Base-by-base conservation (phyloP, 768 basidiomycete genomes). In the Hypholoma fasciculare region DNA sequence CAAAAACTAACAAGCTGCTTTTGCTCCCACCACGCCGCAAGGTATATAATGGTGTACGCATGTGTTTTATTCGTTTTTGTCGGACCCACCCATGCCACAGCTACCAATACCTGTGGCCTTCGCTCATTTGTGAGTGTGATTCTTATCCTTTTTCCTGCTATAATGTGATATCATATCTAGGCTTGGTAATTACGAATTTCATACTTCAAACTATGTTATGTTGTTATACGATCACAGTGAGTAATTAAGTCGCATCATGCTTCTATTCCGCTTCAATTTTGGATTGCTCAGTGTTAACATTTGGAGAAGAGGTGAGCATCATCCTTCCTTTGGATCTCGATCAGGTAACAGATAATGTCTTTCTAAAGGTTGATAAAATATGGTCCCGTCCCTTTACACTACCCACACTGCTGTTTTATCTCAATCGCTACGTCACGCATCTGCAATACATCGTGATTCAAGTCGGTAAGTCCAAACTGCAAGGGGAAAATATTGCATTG, bases 381-480 rank as follows among this genome's bases (percentile, higher is more conserved):
- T 67, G 66, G 66, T 59, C 54, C 14, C 60, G 59, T 19, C 62
- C 60, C 14, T 65, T 67, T 37, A 63, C 62, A 13, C 57, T 63
- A 53, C 58, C 66, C 8, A 62, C 58, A 12, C 48, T 67, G 8
- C 40, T 67, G 4, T 67, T 65, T 44, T 62, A 60, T 57, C 48
- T 65, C 51, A 67, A 67, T 47, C 64, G 66, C 7, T 67, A 67
- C 56, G 57, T 67, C 27, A 67, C 66, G 13, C 64, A 62, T 56
- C 54, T 63, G 11, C 66, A 67, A 61, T 67, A 60, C 30, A 67
- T 67, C 36, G 54, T 67, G 3, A 64, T 67, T 16, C 65, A 64
- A 63, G 67, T 66, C 39, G 63, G 65, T 63, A 48, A 53, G 64
- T 52, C 17, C 13, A 36, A 13, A 40, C 14, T 50, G 26, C 23